Base-by-base conservation (phyloP, 1,139 yeast genomes). In the Geotrichum aggregatum region DNA sequence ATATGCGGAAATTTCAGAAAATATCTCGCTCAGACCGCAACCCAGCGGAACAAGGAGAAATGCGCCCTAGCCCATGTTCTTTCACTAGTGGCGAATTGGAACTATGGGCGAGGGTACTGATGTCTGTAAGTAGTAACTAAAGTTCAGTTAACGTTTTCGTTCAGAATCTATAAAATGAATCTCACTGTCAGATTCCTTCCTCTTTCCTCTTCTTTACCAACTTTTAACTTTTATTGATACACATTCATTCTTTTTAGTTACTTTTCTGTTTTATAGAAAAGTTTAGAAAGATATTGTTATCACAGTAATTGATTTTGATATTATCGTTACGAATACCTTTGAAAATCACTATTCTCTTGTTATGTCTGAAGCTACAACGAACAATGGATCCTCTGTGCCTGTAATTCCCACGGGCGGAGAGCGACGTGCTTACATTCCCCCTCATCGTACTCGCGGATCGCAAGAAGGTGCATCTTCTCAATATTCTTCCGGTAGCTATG, bases 401-500 rank as follows among this genome's bases (percentile, higher is more conserved):
- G 47, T 44, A 35, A 35, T 19, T n/a, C 34, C 34, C 18, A 16
- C 47, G 24, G 47, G 46, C 30, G 24, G 38, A 7, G 54, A 51
- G 42, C 39, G 48, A 39, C 44, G 49, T 33, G 50, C 54, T 11
- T 51, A 51, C 38, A 41, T 51, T 18, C 54, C 54, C 38, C 54
- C 54, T 43, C 49, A 46, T 45, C 54, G 54, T 26, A 47, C 38
- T 28, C 41, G 49, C 30, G 50, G 40, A 31, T 30, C 31, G n/a
- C 49, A 45, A 40, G 40, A 49, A 18, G 45, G 38, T 14, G 40
- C 49, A 33, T 28, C 41, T 13, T 30, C 39, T 19, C 46, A 46
- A 16, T 38, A 36, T 28, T 28, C 33, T 26, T 43, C 43, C 21
- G 42, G 36, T 39, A 21, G 24, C 38, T 30, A 43, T n/a, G 48